These are phyloP conservation scores for Babesia bovis DNA, from an alignment of 169 alveolate species.

Conservation along the genomic window DNA sequence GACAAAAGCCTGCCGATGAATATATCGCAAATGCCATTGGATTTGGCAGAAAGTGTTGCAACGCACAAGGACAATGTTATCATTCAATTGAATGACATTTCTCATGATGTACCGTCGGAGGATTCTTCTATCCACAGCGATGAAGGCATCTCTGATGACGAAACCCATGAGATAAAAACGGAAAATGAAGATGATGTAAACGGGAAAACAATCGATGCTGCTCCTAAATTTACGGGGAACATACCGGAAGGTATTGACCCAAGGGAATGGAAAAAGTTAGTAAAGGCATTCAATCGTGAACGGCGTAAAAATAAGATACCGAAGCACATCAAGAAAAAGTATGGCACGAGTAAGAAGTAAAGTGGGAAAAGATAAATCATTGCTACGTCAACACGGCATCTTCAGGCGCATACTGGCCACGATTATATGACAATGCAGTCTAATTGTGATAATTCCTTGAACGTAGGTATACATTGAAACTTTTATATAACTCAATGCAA, in stretches of 20 bases:
- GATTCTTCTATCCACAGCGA: neutral
- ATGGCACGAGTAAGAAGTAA: conserved; percentile 48
- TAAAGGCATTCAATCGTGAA: conserved; percentile 79
- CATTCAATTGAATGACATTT: conserved; percentile 11
- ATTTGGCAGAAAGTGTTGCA: conserved; percentile 23
- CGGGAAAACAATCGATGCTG: neutral
- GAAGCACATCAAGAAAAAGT: conserved; percentile 79
- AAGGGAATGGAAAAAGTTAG: conserved; percentile 83
- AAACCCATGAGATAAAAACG: neutral
- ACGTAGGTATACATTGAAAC: no score
- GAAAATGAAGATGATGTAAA: neutral
- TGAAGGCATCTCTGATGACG: conserved; percentile 1
- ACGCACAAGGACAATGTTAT: conserved; percentile 21
- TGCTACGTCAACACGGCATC: no score
- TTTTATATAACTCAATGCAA: no score
- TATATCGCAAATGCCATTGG: conserved; percentile 35
- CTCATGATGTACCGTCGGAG: neutral
- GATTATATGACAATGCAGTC: no score
- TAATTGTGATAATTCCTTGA: no score
- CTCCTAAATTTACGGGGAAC: conserved; percentile 72
- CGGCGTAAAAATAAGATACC: conserved; percentile 79
- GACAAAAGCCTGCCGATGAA: conserved; percentile 38
- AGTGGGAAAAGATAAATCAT: conserved; percentile 6
- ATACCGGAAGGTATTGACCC: conserved; percentile 82
- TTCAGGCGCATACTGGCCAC: no score